Percentiles rank a stretch among this genome's conserved stretches.
Conservation (phyloP, 257 asterid species). For the Cynanchum wilfordii region DNA sequence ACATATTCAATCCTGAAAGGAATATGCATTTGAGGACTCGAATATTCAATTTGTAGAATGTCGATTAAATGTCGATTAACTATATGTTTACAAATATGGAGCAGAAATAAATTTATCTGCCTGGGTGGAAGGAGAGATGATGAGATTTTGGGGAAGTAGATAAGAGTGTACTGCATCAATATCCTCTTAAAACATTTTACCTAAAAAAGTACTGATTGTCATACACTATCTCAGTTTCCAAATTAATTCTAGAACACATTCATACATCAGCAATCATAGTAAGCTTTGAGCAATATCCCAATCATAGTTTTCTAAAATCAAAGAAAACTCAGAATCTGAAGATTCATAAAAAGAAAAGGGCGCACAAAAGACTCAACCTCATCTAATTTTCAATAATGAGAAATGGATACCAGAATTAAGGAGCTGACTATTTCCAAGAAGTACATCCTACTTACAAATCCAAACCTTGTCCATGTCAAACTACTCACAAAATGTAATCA, state of each 20-base stretch:
- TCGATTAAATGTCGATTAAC: neutral
- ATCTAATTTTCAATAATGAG: neutral
- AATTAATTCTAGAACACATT: neutral
- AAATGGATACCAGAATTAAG: neutral
- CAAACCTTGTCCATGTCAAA: neutral
- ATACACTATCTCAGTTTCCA: neutral
- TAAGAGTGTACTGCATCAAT: neutral
- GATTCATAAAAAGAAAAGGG: neutral
- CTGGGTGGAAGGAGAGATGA: neutral
- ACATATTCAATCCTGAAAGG: neutral
- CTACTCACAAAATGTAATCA: neutral
- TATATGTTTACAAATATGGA: neutral
- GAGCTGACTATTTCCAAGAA: neutral
- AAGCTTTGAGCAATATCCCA: neutral
- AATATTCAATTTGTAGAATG: neutral
- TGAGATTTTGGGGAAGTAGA: too few species aligned
- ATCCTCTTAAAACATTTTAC: neutral
- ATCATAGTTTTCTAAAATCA: neutral
- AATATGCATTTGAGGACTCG: neutral
- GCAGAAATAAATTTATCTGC: neutral
- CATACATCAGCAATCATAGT: neutral
- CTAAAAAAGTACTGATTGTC: neutral
- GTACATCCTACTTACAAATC: neutral
- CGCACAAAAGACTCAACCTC: neutral
- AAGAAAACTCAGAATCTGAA: neutral